phyloP scores from a whole-genome alignment of 2,329 filamentous ascomycete genomes.

The Pleomassaria siparia region DNA sequence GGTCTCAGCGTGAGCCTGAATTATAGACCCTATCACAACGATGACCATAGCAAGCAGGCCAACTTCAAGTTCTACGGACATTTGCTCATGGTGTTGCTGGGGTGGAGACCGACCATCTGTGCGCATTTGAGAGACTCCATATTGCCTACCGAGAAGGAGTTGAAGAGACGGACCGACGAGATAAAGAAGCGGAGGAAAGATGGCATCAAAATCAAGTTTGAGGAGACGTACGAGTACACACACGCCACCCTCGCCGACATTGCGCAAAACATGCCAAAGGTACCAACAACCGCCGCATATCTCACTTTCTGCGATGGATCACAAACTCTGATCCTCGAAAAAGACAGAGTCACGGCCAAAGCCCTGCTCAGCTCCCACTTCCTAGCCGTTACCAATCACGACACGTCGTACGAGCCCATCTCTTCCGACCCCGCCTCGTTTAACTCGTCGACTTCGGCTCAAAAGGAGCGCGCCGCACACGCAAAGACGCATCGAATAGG shows the following conservation, averaged over 20 bases:
- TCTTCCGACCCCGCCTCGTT: background rate
- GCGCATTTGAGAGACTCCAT: slow-evolving; percentile 52
- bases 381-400: slow-evolving; percentile 60
- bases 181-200: background rate
- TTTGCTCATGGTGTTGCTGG: slow-evolving; percentile 57
- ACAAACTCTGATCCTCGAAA: slow-evolving; percentile 55
- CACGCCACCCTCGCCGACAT: slow-evolving; percentile 29
- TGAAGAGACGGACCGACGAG: background rate
- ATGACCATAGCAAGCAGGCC: slow-evolving; percentile 28
- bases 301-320: slow-evolving; percentile 56
- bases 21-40: slow-evolving; percentile 54
- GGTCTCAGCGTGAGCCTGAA: slow-evolving; percentile 53
- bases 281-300: slow-evolving; percentile 58
- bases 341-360: slow-evolving; percentile 53
- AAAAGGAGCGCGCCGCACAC: slow-evolving; percentile 8
- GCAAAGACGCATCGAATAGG: slow-evolving; percentile 15
- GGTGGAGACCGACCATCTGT: slow-evolving; percentile 55
- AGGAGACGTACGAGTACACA: background rate
- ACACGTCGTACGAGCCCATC: slow-evolving; percentile 32
- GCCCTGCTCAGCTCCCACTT: slow-evolving; percentile 53
- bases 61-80: slow-evolving; percentile 51
- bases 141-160: slow-evolving; percentile 23
- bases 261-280: slow-evolving; percentile 34
- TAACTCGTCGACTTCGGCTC: slow-evolving; percentile 9
- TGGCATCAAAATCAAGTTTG: background rate